Evolutionary conservation across 1,139 yeast genomes (phyloP).

Genomic region (Eremothecium cymbalariae): DNA sequence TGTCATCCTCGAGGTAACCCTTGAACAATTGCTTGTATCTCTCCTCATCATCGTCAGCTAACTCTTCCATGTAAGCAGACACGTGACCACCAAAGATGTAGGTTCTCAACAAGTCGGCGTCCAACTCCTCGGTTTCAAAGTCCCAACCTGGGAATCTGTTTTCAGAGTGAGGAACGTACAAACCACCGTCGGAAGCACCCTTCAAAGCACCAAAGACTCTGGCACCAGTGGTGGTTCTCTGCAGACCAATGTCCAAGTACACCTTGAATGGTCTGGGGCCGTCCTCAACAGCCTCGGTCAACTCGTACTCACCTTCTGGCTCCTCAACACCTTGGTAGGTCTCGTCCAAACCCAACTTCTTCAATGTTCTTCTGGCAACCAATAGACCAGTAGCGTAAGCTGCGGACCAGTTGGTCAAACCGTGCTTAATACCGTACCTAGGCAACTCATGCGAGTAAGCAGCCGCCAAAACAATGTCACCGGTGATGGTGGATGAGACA

Average conservation of each 20-base stretch:
- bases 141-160: conserved; percentile 99
- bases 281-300: conserved; percentile 98
- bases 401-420: conserved; percentile 99
- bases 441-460: conserved; percentile 99
- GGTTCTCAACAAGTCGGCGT: conserved; percentile 94
- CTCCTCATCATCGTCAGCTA: conserved; percentile 99
- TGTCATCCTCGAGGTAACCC: conserved; percentile 93
- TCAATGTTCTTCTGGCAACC: conserved; percentile 98
- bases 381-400: conserved; percentile 99
- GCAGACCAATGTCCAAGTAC: conserved; percentile 98
- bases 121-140: conserved; percentile 96
- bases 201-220: conserved; percentile 98
- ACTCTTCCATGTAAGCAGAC: conserved; percentile 99
- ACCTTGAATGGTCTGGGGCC: conserved; percentile 99
- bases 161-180: conserved; percentile 98
- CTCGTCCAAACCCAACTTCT: conserved; percentile 97
- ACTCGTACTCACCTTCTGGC: conserved; percentile 97
- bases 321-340: conserved; percentile 98
- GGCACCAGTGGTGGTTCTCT: conserved; percentile 99
- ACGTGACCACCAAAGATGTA: conserved; percentile 99
- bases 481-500: conserved; percentile 91
- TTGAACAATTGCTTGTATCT: conserved; percentile 95
- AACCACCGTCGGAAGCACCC: conserved; percentile 99
- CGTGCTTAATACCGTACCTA: conserved; percentile 94
- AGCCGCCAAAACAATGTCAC: conserved; percentile 93